These are phyloP conservation scores for Crucibulum laeve DNA, from an alignment of 768 basidiomycete genomes.

Conservation along the genomic window DNA sequence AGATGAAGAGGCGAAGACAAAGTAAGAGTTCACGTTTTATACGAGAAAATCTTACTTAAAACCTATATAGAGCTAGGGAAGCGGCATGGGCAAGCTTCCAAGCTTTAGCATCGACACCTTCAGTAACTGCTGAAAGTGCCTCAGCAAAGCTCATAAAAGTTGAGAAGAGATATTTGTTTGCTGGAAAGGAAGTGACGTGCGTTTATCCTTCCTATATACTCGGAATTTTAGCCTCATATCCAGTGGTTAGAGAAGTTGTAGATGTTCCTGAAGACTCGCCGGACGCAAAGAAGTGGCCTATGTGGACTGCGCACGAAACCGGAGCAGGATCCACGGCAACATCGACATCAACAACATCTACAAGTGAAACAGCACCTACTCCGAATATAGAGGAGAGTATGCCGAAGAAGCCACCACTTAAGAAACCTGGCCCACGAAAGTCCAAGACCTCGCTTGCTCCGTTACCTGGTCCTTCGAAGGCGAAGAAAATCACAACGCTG, in stretches of 20 bases:
- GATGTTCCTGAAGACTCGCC: slow-evolving; percentile 70
- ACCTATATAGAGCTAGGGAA: slow-evolving; percentile 46
- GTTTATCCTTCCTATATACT: slow-evolving; percentile 18
- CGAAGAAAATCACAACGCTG: slow-evolving; percentile 77
- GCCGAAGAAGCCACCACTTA: slow-evolving; percentile 22
- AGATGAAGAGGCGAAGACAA: slow-evolving; percentile 40
- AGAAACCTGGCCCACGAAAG: slow-evolving; percentile 64
- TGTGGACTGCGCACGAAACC: slow-evolving; percentile 29
- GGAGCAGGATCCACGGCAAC: slow-evolving; percentile 1
- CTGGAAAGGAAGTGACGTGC: slow-evolving; percentile 72
- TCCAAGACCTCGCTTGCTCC: slow-evolving; percentile 52
- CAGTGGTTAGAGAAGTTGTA: slow-evolving; percentile 55
- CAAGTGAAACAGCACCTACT: not conserved
- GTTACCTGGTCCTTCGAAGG: slow-evolving; percentile 49
- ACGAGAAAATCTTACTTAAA: not conserved
- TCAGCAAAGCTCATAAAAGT: slow-evolving; percentile 53
- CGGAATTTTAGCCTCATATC: slow-evolving; percentile 7
- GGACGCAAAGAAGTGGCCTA: slow-evolving; percentile 76
- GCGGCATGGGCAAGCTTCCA: slow-evolving; percentile 68
- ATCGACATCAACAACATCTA: not conserved
- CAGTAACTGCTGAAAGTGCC: not conserved
- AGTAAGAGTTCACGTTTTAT: slow-evolving; percentile 21
- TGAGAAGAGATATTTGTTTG: slow-evolving; percentile 67
- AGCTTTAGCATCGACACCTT: slow-evolving; percentile 43
- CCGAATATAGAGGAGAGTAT: slow-evolving; percentile 9